Conservation (phyloP, 176 grass and related monocot genomes). For the Luzula sylvatica region DNA sequence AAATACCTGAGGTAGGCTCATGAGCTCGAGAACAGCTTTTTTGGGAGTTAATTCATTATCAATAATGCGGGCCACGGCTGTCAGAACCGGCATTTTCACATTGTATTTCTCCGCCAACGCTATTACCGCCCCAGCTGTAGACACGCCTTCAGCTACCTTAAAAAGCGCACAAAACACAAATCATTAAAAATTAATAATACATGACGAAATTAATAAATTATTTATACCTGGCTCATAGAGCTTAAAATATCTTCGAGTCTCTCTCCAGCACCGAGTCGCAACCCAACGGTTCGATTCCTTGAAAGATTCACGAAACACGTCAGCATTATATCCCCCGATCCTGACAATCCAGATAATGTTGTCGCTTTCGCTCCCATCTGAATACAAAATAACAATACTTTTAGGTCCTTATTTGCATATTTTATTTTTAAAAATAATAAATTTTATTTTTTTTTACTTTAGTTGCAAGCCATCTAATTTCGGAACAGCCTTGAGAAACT, state of each 20-base stretch:
- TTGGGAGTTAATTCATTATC: slow-evolving; percentile 86
- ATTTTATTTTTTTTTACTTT: slow-evolving; percentile 30
- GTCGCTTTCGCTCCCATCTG: slow-evolving; percentile 94
- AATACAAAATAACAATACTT: neutral
- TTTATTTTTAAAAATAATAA: neutral
- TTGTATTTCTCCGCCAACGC: slow-evolving; percentile 90
- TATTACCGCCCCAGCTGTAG: slow-evolving; percentile 89
- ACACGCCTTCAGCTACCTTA: slow-evolving; percentile 91
- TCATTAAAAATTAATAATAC: neutral
- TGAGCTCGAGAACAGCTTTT: slow-evolving; percentile 85
- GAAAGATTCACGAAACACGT: slow-evolving; percentile 97
- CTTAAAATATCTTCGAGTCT: slow-evolving; percentile 67
- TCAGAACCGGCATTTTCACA: slow-evolving; percentile 91
- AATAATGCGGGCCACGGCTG: slow-evolving; percentile 83
- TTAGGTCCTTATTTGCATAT: neutral
- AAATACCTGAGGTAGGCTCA: slow-evolving; percentile 86
- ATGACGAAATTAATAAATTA: too few species aligned
- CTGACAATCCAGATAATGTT: slow-evolving; percentile 88
- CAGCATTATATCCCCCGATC: slow-evolving; percentile 92
- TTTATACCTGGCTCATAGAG: slow-evolving; percentile 83
- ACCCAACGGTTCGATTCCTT: slow-evolving; percentile 80
- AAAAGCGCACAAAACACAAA: neutral
- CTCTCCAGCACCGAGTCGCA: slow-evolving; percentile 80
- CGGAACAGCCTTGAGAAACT: slow-evolving; percentile 89
- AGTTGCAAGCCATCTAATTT: slow-evolving; percentile 94